phyloP scores from a whole-genome alignment of 169 alveolate species.

The Cryptosporidium canis region DNA sequence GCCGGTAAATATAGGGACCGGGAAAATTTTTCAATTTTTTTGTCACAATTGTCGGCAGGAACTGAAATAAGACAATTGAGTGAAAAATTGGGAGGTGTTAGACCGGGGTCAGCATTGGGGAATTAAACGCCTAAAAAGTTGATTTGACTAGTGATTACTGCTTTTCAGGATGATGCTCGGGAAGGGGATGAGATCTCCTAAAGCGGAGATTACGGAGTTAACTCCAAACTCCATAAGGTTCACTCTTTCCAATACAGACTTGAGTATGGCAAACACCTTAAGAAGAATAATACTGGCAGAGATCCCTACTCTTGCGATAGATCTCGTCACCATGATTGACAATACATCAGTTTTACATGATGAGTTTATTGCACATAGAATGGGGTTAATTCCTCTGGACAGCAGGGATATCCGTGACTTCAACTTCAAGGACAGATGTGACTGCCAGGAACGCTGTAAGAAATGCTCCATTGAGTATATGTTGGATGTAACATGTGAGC shows the following conservation, averaged over 20 bases:
- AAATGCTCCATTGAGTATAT: slow-evolving; percentile 90
- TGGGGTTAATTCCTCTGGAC: slow-evolving; percentile 94
- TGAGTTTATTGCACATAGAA: slow-evolving; percentile 94
- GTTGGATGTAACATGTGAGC: slow-evolving; percentile 87
- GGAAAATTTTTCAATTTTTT: slow-evolving; percentile 9
- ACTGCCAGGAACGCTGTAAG: slow-evolving; percentile 90
- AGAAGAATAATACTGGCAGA: slow-evolving; percentile 94
- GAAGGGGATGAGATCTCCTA: slow-evolving; percentile 78
- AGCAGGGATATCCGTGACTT: slow-evolving; percentile 88
- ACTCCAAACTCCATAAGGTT: slow-evolving; percentile 82
- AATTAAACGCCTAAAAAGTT: neutral
- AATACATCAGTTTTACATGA: slow-evolving; percentile 96
- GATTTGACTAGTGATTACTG: neutral
- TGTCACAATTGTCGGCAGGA: slow-evolving; percentile 12
- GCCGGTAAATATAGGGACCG: slow-evolving; percentile 55
- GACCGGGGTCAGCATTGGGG: neutral
- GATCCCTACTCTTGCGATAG: slow-evolving; percentile 96
- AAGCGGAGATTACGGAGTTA: slow-evolving; percentile 82
- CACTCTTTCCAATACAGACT: slow-evolving; percentile 88
- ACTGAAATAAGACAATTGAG: slow-evolving; percentile 1
- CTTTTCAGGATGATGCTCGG: slow-evolving; percentile 77
- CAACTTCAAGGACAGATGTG: slow-evolving; percentile 90
- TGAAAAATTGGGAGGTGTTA: no score
- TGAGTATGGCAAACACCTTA: slow-evolving; percentile 93
- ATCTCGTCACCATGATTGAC: slow-evolving; percentile 91